Conservation (phyloP, 768 basidiomycete genomes). For the Tricholoma sp. region DNA sequence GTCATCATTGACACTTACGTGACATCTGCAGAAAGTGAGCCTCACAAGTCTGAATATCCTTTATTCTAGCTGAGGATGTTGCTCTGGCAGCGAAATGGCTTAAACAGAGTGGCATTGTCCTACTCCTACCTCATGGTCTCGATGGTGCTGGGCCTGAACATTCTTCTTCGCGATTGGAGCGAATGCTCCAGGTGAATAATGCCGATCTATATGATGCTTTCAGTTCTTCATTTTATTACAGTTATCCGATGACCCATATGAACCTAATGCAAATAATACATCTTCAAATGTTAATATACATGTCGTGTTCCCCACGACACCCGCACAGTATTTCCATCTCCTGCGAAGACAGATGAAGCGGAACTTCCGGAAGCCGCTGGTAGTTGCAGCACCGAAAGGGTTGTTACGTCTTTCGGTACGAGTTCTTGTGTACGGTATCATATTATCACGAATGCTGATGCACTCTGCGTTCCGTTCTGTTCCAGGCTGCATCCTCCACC, state of each 20-base stretch:
- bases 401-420: slow-evolving; percentile 71
- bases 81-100: slow-evolving; percentile 76
- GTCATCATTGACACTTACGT: slow-evolving; percentile 89
- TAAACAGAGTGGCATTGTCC: slow-evolving; percentile 82
- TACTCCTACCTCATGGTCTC: slow-evolving; percentile 84
- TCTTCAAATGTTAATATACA: slow-evolving; percentile 74
- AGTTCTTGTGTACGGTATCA: slow-evolving; percentile 3
- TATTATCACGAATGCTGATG: not conserved
- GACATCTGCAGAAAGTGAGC: slow-evolving; percentile 76
- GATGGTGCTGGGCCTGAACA: slow-evolving; percentile 95
- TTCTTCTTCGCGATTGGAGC: slow-evolving; percentile 82
- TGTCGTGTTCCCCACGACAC: slow-evolving; percentile 80
- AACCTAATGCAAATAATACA: slow-evolving; percentile 19
- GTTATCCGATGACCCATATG: slow-evolving; percentile 73
- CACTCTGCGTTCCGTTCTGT: not conserved
- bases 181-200: slow-evolving; percentile 74
- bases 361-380: slow-evolving; percentile 82
- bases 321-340: slow-evolving; percentile 91
- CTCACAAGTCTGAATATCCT: not conserved
- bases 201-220: not conserved
- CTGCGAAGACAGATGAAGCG: slow-evolving; percentile 81
- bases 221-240: slow-evolving; percentile 21
- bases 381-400: slow-evolving; percentile 83
- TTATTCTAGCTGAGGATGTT: not conserved
- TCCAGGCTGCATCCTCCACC: slow-evolving; percentile 68